Evolutionary conservation across 2,329 filamentous ascomycete genomes (phyloP).

Genomic region (Stachybotrys elegans): DNA sequence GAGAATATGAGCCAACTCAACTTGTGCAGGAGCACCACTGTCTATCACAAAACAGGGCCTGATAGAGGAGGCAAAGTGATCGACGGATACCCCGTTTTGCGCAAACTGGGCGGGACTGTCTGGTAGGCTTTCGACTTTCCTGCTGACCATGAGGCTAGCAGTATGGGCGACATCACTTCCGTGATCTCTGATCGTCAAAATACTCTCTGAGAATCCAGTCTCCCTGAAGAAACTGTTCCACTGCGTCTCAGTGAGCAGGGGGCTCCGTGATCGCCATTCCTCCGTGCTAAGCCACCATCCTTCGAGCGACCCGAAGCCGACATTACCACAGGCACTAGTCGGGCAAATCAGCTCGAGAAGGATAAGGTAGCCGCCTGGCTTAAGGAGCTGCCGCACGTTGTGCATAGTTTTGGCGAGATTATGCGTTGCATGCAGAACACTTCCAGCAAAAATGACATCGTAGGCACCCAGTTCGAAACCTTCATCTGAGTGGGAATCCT

Average conservation of each 20-base stretch:
- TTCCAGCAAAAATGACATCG: conserved; percentile 21
- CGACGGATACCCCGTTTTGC: too few relatives aligned
- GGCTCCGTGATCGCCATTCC: conserved; percentile 6
- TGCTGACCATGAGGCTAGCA: conserved; percentile 5
- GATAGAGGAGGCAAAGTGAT: too few relatives aligned
- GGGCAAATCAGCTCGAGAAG: conserved; percentile 18
- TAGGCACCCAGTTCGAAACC: conserved; percentile 10
- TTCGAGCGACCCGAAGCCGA: conserved; percentile 22
- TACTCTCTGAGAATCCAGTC: conserved; percentile 7
- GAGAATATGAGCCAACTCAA: too few relatives aligned
- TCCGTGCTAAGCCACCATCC: conserved; percentile 31
- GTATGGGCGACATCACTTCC: conserved; percentile 1
- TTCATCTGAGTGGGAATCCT: conserved; percentile 7
- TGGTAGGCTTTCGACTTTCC: too few relatives aligned
- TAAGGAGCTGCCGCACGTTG: conserved; percentile 14
- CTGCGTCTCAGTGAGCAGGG: neutral
- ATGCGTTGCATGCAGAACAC: conserved; percentile 23
- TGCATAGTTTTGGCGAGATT: conserved; percentile 16
- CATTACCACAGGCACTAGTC: conserved; percentile 8
- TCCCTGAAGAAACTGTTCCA: conserved; percentile 6
- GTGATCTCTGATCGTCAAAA: conserved; percentile 5
- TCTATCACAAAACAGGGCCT: too few relatives aligned
- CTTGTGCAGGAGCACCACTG: too few relatives aligned
- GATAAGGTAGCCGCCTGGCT: conserved; percentile 21
- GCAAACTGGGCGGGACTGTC: too few relatives aligned